A percentile compares a stretch with the other conserved stretches of the same genome.
phyloP scores from a whole-genome alignment of 2,329 filamentous ascomycete genomes.

The Fusarium napiforme region DNA sequence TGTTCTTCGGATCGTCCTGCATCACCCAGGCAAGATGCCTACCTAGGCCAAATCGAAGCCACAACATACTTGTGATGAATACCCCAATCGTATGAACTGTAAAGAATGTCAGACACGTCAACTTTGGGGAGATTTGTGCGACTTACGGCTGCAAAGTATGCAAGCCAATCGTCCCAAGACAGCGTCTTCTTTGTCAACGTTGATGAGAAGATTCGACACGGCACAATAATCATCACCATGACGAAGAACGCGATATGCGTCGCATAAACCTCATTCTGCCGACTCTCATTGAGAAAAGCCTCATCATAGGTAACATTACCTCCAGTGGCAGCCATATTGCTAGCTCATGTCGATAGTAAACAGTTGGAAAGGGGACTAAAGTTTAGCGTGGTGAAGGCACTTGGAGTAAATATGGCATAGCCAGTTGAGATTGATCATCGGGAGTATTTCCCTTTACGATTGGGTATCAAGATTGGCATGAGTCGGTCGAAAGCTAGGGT shows the following conservation, averaged over 20 bases:
- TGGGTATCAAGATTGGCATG: not conserved
- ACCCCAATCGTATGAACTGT: not conserved
- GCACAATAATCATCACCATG: not conserved
- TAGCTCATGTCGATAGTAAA: not conserved
- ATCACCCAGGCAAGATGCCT: not conserved
- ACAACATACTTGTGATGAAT: not conserved
- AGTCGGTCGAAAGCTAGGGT: not conserved
- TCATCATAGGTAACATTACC: not conserved
- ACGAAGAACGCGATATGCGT: not conserved
- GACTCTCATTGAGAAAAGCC: not conserved
- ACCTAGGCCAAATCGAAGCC: not conserved
- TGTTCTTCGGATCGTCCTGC: not conserved
- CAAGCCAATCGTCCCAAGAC: slow-evolving; percentile 3
- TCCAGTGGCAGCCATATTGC: not conserved
- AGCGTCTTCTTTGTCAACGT: not conserved
- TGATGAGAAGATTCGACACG: not conserved
- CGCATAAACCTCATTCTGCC: not conserved
- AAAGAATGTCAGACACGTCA: not conserved
- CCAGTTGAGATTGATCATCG: not conserved
- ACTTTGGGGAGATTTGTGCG: fast-evolving
- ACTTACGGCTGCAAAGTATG: not conserved
- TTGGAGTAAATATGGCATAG: not conserved
- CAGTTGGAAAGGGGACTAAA: fast-evolving
- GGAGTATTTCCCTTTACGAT: too few species aligned
- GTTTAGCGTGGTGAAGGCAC: fast-evolving